Conservation (phyloP, 1,139 yeast species). For the Candida anutae region DNA sequence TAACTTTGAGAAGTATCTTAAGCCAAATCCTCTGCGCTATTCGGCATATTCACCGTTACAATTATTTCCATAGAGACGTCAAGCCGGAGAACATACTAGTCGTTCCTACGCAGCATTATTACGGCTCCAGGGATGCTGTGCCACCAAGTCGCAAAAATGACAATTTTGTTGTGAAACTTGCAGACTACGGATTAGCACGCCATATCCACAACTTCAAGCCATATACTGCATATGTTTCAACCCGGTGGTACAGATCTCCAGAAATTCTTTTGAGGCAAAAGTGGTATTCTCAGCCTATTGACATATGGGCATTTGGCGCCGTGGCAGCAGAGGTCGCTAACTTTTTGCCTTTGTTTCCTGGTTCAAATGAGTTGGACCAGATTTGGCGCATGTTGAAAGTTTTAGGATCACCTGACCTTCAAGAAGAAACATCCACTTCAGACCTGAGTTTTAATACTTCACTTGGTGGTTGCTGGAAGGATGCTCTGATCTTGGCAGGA, state of each 20-base stretch:
- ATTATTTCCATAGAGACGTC: constrained; percentile 82
- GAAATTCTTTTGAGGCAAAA: constrained; percentile 71
- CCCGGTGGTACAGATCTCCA: constrained; percentile 96
- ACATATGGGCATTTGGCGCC: constrained; percentile 91
- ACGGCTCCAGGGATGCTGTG: constrained; percentile 32
- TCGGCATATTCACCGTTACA: constrained; percentile 68
- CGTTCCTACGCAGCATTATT: constrained; percentile 47
- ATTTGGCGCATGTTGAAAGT: constrained; percentile 55
- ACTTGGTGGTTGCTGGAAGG: constrained; percentile 63
- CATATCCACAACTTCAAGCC: constrained; percentile 45
- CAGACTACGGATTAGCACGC: constrained; percentile 89
- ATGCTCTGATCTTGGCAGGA: constrained; percentile 43
- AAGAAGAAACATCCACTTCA: background rate
- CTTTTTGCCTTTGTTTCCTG: constrained; percentile 78
- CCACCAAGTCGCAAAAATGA: constrained; percentile 35
- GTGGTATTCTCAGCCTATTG: constrained; percentile 68
- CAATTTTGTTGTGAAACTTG: constrained; percentile 65
- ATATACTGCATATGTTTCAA: constrained; percentile 79
- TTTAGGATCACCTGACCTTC: constrained; percentile 58
- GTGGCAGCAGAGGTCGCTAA: constrained; percentile 78
- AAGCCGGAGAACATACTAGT: constrained; percentile 73
- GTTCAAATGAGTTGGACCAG: constrained; percentile 72
- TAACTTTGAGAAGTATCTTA: constrained; percentile 57
- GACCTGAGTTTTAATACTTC: constrained; percentile 19
- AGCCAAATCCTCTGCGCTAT: constrained; percentile 70